Evolutionary conservation across 306 rosid genomes (phyloP).

Genomic region (Vachellia pachyceras): DNA sequence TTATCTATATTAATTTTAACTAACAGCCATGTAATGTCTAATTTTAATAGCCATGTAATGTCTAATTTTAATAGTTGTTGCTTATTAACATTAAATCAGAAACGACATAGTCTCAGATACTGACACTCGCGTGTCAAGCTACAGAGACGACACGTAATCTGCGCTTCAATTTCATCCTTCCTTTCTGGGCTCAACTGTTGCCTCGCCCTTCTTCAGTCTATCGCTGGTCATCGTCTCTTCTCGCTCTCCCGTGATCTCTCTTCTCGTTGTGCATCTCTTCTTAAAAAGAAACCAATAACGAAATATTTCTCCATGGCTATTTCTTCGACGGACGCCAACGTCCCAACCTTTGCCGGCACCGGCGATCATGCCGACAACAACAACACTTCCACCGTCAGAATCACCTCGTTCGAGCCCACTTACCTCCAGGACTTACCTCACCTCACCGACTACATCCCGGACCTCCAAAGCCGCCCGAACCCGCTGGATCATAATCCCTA

Average conservation of each 20-base stretch:
- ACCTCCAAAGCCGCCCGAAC: constrained; percentile 27
- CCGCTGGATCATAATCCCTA: constrained; percentile 18
- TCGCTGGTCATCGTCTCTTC: neutral
- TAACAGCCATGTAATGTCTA: too few species aligned
- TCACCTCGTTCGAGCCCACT: constrained; percentile 31
- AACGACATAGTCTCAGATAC: neutral
- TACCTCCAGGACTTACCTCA: constrained; percentile 31
- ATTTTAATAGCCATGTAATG: too few species aligned
- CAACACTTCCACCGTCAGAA: neutral
- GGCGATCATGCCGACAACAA: neutral
- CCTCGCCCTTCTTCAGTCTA: neutral
- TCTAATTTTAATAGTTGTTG: too few species aligned
- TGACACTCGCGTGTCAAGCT: neutral
- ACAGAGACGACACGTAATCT: neutral
- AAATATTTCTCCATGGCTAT: constrained; percentile 18
- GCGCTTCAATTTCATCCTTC: neutral
- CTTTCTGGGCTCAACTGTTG: too few species aligned
- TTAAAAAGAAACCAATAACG: neutral
- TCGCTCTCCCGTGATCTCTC: neutral
- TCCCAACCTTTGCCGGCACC: neutral
- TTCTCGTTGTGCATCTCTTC: neutral
- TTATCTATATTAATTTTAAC: too few species aligned
- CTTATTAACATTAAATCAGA: too few species aligned
- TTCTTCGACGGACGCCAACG: constrained; percentile 4
- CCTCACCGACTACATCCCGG: neutral